Conservation (phyloP, 2,329 filamentous ascomycete genomes). For the Phyllosticta paracitricarpa region DNA sequence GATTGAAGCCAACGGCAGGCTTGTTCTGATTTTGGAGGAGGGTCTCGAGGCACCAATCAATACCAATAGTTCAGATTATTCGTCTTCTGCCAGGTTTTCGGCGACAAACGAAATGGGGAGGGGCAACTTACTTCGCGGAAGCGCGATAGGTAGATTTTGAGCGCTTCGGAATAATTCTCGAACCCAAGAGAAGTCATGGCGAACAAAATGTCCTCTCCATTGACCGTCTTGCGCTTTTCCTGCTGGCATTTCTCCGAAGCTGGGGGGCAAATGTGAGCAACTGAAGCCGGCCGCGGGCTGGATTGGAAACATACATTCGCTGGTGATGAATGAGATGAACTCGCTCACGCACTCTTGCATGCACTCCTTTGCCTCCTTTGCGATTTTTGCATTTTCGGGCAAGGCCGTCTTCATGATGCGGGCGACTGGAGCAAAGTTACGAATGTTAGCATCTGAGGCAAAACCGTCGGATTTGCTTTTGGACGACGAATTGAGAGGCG, state of each 20-base stretch:
- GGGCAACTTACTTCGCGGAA: conserved; percentile 80
- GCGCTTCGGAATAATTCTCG: conserved; percentile 94
- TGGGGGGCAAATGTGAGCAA: conserved; percentile 32
- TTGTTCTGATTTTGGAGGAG: conserved; percentile 64
- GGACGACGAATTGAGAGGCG: conserved; percentile 20
- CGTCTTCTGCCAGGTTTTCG: conserved; percentile 22
- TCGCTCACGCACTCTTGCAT: conserved; percentile 99
- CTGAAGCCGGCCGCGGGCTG: conserved; percentile 1
- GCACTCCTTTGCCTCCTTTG: conserved; percentile 98
- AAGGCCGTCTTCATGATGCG: conserved; percentile 98
- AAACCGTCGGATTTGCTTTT: conserved; percentile 22
- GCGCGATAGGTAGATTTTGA: conserved; percentile 96
- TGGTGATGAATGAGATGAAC: conserved; percentile 99
- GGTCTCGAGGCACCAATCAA: conserved; percentile 54
- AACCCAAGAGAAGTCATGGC: conserved; percentile 98
- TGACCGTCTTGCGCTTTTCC: conserved; percentile 98
- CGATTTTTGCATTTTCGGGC: conserved; percentile 97
- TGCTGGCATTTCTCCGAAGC: conserved; percentile 99
- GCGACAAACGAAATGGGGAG: conserved; percentile 14
- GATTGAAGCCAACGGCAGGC: conserved; percentile 28
- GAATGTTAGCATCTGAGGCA: conserved; percentile 80
- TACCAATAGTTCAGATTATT: conserved; percentile 37
- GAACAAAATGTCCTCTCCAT: conserved; percentile 96
- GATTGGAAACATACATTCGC: conserved; percentile 60
- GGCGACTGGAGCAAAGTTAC: conserved; percentile 90